Evolutionary conservation across 1,284 basidiomycete species (phyloP).

Genomic region (Fomitopsis pinicola): DNA sequence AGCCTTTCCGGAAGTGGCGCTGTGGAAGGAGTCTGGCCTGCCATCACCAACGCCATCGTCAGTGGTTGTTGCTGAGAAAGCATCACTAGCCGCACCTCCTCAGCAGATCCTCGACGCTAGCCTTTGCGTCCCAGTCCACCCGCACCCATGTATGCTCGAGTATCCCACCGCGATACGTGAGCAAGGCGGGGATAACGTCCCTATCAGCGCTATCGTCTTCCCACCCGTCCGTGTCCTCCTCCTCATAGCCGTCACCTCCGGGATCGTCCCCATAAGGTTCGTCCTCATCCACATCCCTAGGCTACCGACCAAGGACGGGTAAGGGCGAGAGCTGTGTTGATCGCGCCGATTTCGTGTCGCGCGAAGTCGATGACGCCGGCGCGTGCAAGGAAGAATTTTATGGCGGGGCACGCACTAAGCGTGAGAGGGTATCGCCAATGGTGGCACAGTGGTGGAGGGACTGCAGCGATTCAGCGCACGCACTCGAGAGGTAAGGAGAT

Average conservation of each 20-base stretch:
- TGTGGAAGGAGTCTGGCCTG: too few relatives aligned
- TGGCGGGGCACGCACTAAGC: too few relatives aligned
- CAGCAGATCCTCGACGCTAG: conserved; percentile 65
- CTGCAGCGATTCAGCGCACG: conserved; percentile 32
- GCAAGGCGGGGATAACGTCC: conserved; percentile 79
- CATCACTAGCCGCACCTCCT: conserved; percentile 41
- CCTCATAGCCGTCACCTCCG: conserved; percentile 30
- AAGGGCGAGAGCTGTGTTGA: conserved; percentile 17
- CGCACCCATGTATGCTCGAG: conserved; percentile 80
- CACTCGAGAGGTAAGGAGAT: background rate
- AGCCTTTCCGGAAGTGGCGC: too few relatives aligned
- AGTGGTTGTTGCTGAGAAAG: background rate
- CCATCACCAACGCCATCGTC: background rate
- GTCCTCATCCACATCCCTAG: conserved; percentile 28
- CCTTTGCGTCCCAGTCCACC: conserved; percentile 77
- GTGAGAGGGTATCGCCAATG: too few relatives aligned
- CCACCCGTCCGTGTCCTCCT: conserved; percentile 32
- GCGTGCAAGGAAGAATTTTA: conserved; percentile 75
- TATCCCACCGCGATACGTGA: conserved; percentile 78
- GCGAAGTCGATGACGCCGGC: conserved; percentile 61
- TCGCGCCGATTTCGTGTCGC: conserved; percentile 8
- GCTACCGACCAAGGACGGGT: conserved; percentile 15
- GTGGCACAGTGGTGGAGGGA: too few relatives aligned
- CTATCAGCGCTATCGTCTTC: conserved; percentile 62
- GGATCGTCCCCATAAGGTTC: conserved; percentile 38